phyloP scores from a whole-genome alignment of 1,139 yeast genomes.

The Ashbya aceris region DNA sequence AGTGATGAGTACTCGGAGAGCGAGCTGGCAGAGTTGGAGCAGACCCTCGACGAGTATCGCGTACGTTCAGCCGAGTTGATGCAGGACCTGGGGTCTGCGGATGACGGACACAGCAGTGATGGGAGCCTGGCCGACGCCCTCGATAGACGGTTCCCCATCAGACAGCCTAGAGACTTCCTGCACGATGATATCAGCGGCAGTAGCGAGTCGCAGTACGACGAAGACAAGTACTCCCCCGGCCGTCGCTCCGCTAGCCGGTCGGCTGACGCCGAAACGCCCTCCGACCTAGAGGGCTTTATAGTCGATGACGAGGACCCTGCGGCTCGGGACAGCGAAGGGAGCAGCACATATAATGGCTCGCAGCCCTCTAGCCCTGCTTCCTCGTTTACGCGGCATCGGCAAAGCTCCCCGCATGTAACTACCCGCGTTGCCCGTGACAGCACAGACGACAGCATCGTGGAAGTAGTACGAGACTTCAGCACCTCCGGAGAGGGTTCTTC shows the following conservation, averaged over 20 bases:
- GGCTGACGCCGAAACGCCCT: conserved; percentile 9
- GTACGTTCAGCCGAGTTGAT: conserved; percentile 7
- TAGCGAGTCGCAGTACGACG: conserved; percentile 8
- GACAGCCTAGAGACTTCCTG: conserved; percentile 3
- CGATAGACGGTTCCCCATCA: conserved; percentile 6
- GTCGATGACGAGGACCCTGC: conserved; percentile 15
- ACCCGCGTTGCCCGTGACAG: conserved; percentile 4
- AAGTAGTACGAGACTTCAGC: background rate
- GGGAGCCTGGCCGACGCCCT: conserved; percentile 13
- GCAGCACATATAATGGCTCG: background rate
- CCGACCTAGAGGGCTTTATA: conserved; percentile 20
- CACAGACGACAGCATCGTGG: background rate
- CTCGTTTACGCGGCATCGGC: background rate
- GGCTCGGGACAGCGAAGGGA: conserved; percentile 7
- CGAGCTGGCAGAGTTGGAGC: conserved; percentile 19
- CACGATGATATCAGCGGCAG: conserved; percentile 8
- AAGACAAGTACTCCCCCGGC: conserved; percentile 7
- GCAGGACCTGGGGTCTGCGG: conserved; percentile 12
- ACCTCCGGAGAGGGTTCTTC: conserved; percentile 3
- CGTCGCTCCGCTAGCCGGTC: background rate
- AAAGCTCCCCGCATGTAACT: background rate
- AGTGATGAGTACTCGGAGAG: conserved; percentile 25
- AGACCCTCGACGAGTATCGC: conserved; percentile 15
- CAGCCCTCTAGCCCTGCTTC: background rate
- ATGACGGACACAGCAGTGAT: conserved; percentile 7